These are phyloP conservation scores for Penicillium cataractarum DNA, from an alignment of 495 filamentous ascomycete genomes.

Conservation along the genomic window DNA sequence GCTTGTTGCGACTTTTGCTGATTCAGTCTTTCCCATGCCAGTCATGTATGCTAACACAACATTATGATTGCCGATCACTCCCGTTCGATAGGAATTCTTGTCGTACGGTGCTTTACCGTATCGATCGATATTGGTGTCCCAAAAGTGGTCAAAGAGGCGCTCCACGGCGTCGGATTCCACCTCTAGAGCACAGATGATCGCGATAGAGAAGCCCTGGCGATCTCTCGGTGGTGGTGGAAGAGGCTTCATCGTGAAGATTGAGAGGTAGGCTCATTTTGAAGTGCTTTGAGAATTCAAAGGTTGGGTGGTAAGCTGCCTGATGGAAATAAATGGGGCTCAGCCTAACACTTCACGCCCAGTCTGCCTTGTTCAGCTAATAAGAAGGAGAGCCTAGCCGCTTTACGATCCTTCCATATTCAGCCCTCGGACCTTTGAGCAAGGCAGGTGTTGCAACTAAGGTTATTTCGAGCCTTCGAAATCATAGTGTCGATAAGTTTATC, in stretches of 20 bases:
- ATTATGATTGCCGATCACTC: constrained; percentile 30
- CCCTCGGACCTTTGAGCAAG: constrained; percentile 5
- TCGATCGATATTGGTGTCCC: constrained; percentile 1
- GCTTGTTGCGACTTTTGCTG: constrained; percentile 16
- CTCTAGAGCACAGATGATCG: constrained; percentile 23
- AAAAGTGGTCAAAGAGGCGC: constrained; percentile 18
- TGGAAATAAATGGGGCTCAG: background rate
- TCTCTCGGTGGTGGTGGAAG: background rate
- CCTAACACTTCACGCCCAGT: background rate
- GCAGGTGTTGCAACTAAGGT: background rate
- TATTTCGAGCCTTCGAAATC: constrained; percentile 4
- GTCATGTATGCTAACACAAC: constrained; percentile 32
- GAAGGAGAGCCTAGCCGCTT: background rate
- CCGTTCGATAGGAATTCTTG: constrained; percentile 29
- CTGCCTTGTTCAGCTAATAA: background rate
- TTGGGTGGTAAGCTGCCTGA: too few species aligned
- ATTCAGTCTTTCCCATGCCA: constrained; percentile 23
- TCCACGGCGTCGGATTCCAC: constrained; percentile 21
- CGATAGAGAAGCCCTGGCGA: constrained; percentile 17
- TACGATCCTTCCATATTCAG: background rate
- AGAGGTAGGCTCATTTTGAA: too few species aligned
- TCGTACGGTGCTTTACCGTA: constrained; percentile 15
- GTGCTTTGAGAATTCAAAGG: too few species aligned
- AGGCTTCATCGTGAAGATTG: background rate
- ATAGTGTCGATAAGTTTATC: constrained; percentile 4